Percentiles rank a stretch among this genome's conserved stretches.
Evolutionary conservation across 2,329 filamentous ascomycete species (phyloP).

Genomic region (Bipolaris gigantea): DNA sequence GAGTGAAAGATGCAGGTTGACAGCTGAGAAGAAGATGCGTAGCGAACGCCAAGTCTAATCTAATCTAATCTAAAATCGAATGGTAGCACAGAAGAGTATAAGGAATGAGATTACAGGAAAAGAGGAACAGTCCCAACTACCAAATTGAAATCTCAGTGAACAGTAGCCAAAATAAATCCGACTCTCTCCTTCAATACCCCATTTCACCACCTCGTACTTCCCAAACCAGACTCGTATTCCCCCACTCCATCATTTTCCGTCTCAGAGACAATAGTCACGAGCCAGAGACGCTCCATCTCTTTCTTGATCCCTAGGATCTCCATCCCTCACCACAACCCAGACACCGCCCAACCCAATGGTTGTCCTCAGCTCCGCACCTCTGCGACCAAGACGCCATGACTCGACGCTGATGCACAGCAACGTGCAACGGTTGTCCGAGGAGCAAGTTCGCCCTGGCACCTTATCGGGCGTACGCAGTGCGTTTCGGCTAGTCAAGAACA

Average conservation of each 20-base stretch:
- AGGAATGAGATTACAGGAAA: background rate
- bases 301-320: background rate
- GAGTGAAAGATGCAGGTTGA: background rate
- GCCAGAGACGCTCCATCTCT: background rate
- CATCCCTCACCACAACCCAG: slow-evolving; percentile 7
- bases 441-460: too few relatives aligned
- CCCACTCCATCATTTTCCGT: too few relatives aligned
- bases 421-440: too few relatives aligned
- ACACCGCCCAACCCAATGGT: slow-evolving; percentile 6
- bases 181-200: too few relatives aligned
- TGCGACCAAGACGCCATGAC: too few relatives aligned
- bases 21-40: background rate
- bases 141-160: background rate
- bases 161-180: too few relatives aligned
- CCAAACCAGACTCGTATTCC: too few relatives aligned
- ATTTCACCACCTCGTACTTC: too few relatives aligned
- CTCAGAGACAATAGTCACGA: background rate
- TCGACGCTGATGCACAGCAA: too few relatives aligned
- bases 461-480: too few relatives aligned
- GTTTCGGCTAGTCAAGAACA: too few relatives aligned
- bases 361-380: slow-evolving; percentile 7
- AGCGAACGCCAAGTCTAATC: background rate
- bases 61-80: background rate
- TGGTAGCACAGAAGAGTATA: background rate
- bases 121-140: background rate